A percentile compares a stretch with the other conserved stretches of the same genome.
These are phyloP conservation scores for Elongisporangium undulatum DNA, from an alignment of 352 stramenopile genomes.

Conservation along the genomic window DNA sequence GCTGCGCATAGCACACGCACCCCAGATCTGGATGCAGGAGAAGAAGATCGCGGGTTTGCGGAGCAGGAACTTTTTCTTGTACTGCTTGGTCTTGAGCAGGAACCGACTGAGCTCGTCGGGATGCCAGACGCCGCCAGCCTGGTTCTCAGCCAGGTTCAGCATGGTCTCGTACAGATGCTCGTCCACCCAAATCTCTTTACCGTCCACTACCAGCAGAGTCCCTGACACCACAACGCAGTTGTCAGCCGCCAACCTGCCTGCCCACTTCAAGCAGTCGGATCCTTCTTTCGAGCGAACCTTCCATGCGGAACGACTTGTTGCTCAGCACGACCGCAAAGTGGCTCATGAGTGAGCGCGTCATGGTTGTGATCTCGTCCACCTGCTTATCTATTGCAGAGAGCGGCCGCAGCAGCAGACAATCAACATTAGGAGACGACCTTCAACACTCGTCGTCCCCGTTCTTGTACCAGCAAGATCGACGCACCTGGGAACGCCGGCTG, in stretches of 20 bases:
- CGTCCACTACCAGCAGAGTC: slow-evolving; percentile 25
- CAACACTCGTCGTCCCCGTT: neutral
- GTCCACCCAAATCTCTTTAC: slow-evolving; percentile 40
- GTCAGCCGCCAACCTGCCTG: too few species aligned
- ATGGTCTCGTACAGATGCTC: slow-evolving; percentile 76
- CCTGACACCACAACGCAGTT: neutral
- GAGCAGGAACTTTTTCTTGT: slow-evolving; percentile 32
- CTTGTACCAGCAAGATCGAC: neutral
- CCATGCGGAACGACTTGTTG: slow-evolving; percentile 63
- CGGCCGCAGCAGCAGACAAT: neutral
- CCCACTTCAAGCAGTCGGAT: too few species aligned
- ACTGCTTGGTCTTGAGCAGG: slow-evolving; percentile 55
- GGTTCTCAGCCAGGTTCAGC: slow-evolving; percentile 49
- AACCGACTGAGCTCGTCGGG: slow-evolving; percentile 62
- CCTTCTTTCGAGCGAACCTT: too few species aligned
- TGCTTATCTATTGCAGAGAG: slow-evolving; percentile 20
- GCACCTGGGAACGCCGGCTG: slow-evolving; percentile 34
- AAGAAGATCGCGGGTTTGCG: slow-evolving; percentile 52
- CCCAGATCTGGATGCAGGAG: slow-evolving; percentile 58
- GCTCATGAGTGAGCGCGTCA: slow-evolving; percentile 46
- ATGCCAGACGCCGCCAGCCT: slow-evolving; percentile 49
- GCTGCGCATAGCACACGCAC: slow-evolving; percentile 11
- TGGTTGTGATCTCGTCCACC: slow-evolving; percentile 31
- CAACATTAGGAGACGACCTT: neutral
- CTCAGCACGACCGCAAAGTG: slow-evolving; percentile 54